phyloP scores from a whole-genome alignment of 345 rosid species.

The Syzygium jambos region DNA sequence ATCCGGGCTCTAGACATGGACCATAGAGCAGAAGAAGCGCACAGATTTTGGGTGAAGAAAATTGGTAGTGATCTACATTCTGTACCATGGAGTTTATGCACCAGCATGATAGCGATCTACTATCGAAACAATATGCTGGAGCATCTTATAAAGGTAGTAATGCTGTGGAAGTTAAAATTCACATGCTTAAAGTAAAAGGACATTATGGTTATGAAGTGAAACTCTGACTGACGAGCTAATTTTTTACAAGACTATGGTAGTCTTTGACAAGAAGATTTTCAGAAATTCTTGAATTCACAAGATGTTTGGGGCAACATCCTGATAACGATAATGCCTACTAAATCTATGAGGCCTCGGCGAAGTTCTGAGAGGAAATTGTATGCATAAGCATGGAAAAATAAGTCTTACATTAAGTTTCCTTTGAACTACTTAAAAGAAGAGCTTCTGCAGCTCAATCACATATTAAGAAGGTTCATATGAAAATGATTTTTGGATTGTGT shows the following conservation, averaged over 20 bases:
- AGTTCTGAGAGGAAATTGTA: background rate
- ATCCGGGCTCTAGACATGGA: conserved; percentile 84
- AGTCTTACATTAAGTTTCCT: background rate
- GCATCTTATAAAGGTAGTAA: conserved; percentile 57
- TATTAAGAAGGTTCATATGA: background rate
- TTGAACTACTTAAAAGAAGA: background rate
- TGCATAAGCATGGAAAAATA: background rate
- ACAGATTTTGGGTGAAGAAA: conserved; percentile 68
- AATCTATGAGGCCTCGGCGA: background rate
- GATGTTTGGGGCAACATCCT: background rate
- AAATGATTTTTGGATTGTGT: background rate
- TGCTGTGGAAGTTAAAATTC: background rate
- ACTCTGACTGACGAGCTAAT: background rate
- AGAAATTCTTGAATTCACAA: background rate
- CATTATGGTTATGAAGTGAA: background rate
- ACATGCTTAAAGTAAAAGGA: background rate
- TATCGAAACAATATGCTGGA: conserved; percentile 80
- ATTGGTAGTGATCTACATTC: conserved; percentile 76
- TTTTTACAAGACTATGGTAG: background rate
- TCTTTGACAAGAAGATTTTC: background rate
- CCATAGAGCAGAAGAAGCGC: conserved; percentile 87
- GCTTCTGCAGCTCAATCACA: background rate
- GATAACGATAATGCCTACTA: background rate
- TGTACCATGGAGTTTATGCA: conserved; percentile 85
- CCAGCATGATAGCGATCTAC: conserved; percentile 63